phyloP scores from a whole-genome alignment of 2,329 filamentous ascomycete species.

The Fusarium sp. region DNA sequence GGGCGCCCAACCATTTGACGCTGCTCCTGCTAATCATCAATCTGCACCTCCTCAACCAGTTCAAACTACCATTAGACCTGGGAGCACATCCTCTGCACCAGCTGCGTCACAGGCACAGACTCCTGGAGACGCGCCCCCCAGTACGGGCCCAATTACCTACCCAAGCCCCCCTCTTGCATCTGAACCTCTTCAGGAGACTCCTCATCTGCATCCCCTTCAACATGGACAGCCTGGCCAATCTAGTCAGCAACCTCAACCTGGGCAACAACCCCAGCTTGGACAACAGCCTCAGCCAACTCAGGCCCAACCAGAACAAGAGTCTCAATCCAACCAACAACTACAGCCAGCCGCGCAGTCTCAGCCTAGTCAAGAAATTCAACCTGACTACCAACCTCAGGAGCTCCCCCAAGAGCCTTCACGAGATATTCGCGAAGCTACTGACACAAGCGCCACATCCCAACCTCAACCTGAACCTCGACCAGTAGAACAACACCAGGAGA shows the following conservation, averaged over 20 bases:
- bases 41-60: background rate
- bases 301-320: slow-evolving; percentile 7
- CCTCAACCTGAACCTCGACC: slow-evolving; percentile 1
- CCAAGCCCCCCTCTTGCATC: slow-evolving; percentile 35
- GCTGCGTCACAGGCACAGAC: background rate
- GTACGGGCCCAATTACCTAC: slow-evolving; percentile 25
- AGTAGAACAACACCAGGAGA: slow-evolving; percentile 15
- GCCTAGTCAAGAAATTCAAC: background rate
- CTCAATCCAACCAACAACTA: slow-evolving; percentile 9
- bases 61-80: slow-evolving; percentile 1
- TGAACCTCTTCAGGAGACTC: slow-evolving; percentile 29
- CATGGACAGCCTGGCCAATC: slow-evolving; percentile 19
- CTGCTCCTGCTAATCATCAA: slow-evolving; percentile 4
- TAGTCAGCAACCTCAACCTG: slow-evolving; percentile 2
- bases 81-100: background rate
- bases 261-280: slow-evolving; percentile 16
- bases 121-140: background rate
- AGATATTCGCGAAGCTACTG: slow-evolving; percentile 20
- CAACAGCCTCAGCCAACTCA: slow-evolving; percentile 1
- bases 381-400: slow-evolving; percentile 2
- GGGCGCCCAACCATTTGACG: slow-evolving; percentile 1
- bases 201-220: slow-evolving; percentile 40
- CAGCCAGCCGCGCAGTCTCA: background rate
- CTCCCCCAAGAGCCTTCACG: slow-evolving; percentile 19
- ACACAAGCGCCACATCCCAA: slow-evolving; percentile 10